A percentile compares a stretch with the other conserved stretches of the same genome.
phyloP scores from a whole-genome alignment of 371 early-diverging fungal genomes.

The Rhizopus sp. region DNA sequence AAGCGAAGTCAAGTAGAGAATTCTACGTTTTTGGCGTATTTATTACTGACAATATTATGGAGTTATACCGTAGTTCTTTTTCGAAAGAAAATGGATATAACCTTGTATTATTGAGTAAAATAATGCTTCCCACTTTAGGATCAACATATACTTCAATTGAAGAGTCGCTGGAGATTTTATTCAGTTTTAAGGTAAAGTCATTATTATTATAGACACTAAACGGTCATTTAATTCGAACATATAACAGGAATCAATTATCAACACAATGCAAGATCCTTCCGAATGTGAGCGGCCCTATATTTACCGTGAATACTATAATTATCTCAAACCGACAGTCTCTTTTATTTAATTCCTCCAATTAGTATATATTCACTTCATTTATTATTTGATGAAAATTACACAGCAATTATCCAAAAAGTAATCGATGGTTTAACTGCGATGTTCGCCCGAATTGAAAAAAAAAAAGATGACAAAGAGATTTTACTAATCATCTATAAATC shows the following conservation, averaged over 20 bases:
- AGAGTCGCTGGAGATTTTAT: constrained; percentile 16
- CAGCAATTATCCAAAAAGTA: no score
- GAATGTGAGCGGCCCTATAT: constrained; percentile 24
- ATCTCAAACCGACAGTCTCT: constrained; percentile 23
- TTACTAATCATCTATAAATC: no score
- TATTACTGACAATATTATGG: constrained; percentile 12
- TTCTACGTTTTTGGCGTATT: constrained; percentile 18
- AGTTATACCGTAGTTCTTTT: constrained; percentile 20
- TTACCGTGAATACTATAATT: constrained; percentile 17
- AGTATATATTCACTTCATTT: constrained; percentile 2
- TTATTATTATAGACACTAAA: constrained; percentile 10
- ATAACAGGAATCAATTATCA: constrained; percentile 18
- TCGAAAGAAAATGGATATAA: constrained; percentile 16
- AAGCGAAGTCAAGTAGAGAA: constrained; percentile 17
- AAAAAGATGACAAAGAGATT: no score
- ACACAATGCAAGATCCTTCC: constrained; percentile 19
- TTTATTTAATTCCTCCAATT: constrained; percentile 21
- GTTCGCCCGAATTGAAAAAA: no score
- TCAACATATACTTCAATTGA: constrained; percentile 14
- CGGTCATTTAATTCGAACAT: constrained; percentile 17
- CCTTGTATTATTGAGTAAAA: constrained; percentile 12
- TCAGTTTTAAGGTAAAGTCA: constrained; percentile 15
- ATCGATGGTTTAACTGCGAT: no score
- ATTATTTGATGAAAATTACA: no score
- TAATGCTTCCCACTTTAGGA: constrained; percentile 17